Evolutionary conservation across 2,329 filamentous ascomycete genomes (phyloP).

Genomic region (Karstenula rhodostoma): DNA sequence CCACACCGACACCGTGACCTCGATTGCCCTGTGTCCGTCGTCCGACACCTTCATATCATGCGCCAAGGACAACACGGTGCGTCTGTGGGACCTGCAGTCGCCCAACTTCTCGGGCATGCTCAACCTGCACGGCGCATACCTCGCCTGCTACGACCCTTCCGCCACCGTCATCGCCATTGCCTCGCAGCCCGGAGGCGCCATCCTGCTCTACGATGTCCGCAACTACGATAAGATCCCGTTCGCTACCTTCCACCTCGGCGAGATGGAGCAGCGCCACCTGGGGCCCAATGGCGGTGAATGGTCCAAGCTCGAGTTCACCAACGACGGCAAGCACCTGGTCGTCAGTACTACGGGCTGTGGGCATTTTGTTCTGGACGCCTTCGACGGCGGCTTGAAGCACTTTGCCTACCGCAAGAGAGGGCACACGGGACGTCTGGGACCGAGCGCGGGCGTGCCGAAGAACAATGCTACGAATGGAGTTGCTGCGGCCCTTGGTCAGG

Average conservation of each 20-base stretch:
- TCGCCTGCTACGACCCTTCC: constrained; percentile 90
- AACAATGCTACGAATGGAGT: constrained; percentile 56
- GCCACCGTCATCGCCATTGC: constrained; percentile 91
- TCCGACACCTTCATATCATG: constrained; percentile 93
- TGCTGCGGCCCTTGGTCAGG: constrained; percentile 56
- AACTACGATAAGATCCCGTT: constrained; percentile 95
- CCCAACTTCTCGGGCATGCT: constrained; percentile 82
- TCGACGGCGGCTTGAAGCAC: constrained; percentile 80
- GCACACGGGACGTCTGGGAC: constrained; percentile 55
- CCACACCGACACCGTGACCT: constrained; percentile 85
- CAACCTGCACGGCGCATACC: constrained; percentile 79
- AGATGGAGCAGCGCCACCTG: constrained; percentile 62
- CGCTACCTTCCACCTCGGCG: constrained; percentile 79
- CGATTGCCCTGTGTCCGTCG: constrained; percentile 82
- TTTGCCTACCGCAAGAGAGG: constrained; percentile 65
- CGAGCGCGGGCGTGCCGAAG: constrained; percentile 54
- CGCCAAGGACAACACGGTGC: constrained; percentile 87
- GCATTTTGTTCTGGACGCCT: constrained; percentile 94
- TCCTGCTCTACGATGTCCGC: constrained; percentile 91
- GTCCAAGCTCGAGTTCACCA: constrained; percentile 94
- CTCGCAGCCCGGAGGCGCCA: constrained; percentile 77
- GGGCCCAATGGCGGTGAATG: constrained; percentile 69
- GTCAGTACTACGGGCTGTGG: constrained; percentile 83
- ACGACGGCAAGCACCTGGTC: constrained; percentile 88
- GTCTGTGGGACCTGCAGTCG: constrained; percentile 86